Evolutionary conservation across 352 stramenopile species (phyloP), one percentile per base, ranked within the genome.

Genomic region (Albugo laibachii): DNA sequence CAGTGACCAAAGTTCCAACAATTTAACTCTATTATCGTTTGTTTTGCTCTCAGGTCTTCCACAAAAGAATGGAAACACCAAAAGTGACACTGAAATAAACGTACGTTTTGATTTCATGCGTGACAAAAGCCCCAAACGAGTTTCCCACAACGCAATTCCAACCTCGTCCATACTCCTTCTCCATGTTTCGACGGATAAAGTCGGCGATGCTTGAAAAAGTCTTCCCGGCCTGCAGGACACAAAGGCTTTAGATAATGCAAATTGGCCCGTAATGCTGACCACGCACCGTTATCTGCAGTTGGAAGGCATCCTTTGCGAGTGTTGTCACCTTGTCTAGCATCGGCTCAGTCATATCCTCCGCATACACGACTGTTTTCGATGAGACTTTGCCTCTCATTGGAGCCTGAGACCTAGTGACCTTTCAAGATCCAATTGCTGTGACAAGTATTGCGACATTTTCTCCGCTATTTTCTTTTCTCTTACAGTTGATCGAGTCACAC

Each of bases 61-160:
- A 96, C 12, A 96, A 66, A 8, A 96, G 63, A 14, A 96, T 78
- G 16, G 83, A 95, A 35, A 96, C 83, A 2, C 86, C 83, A 0
- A 81, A 69, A 0, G 83, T 80, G 18, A 96, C 84, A 45, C 81
- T 94, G 45, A 96, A 94, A 65, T 96, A 96, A 41, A 96, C 85
- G 61, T 96, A 96, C 13, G 83, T 95, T 56, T 96, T 96, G 57
- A 96, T 95, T 57, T 96, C 84, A 58, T 96, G 87, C 16, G 87
- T 96, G 47, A 96, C 87, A 58, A 93, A 96, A 35, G 82, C 82
- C 24, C 86, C 86, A 56, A 96, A 96, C 24, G 64, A 92, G 38
- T 74, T 72, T 19, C 85, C 87, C 35, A 96, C 83, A 47, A 96
- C 65, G 51, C 80, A 93, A 61, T 96, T 96, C 86, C 87, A 96